Conservation (phyloP, 2,329 filamentous ascomycete species). For the Pseudofabraea citricarpa region DNA sequence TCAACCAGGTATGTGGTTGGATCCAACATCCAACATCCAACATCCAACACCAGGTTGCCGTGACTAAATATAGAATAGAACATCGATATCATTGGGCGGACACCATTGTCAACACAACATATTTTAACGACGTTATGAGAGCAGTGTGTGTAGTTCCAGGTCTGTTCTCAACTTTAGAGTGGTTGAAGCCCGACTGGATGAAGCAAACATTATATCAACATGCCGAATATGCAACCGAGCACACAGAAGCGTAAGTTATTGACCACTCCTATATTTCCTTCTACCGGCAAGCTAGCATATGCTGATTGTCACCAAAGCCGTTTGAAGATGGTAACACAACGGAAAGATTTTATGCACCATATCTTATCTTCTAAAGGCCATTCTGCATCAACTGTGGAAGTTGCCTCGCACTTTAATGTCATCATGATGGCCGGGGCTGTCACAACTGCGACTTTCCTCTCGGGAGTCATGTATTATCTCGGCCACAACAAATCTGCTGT, state of each 20-base stretch:
- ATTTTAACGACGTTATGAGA: slow-evolving; percentile 19
- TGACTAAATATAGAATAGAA: too few relatives aligned
- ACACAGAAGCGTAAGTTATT: slow-evolving; percentile 12
- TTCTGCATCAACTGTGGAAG: slow-evolving; percentile 12
- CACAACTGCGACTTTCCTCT: slow-evolving; percentile 14
- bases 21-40: neutral
- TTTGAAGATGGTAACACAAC: slow-evolving; percentile 5
- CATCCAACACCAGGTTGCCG: neutral
- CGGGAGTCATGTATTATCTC: slow-evolving; percentile 14
- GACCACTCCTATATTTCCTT: too few relatives aligned
- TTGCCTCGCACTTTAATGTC: slow-evolving; percentile 16
- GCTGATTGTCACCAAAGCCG: too few relatives aligned
- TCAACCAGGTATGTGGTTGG: slow-evolving; percentile 6
- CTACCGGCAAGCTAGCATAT: too few relatives aligned
- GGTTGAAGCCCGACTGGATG: slow-evolving; percentile 10
- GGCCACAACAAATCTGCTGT: slow-evolving; percentile 6
- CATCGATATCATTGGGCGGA: slow-evolving; percentile 17
- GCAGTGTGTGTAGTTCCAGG: slow-evolving; percentile 12
- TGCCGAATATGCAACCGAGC: slow-evolving; percentile 14
- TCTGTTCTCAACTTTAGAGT: slow-evolving; percentile 12
- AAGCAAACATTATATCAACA: slow-evolving; percentile 13
- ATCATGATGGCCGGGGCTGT: slow-evolving; percentile 18
- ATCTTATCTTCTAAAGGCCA: slow-evolving; percentile 14
- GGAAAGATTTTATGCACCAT: slow-evolving; percentile 16
- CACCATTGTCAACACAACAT: slow-evolving; percentile 16